Percentiles rank a stretch among this genome's conserved stretches.
Conservation (phyloP, 1,139 yeast species). For the Yamadazyma diospyri region DNA sequence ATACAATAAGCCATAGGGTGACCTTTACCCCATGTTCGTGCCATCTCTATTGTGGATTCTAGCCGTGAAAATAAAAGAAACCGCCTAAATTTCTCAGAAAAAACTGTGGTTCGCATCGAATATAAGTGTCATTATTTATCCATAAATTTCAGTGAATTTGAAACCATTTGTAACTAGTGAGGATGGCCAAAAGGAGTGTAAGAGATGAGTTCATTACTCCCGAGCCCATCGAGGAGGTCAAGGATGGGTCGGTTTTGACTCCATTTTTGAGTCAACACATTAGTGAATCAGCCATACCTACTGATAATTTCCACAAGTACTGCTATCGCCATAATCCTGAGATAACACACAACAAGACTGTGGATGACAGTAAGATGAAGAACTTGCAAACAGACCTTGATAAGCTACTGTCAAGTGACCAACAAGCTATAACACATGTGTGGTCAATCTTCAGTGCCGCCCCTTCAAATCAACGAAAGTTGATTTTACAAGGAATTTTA, state of each 20-base stretch:
- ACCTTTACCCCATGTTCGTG: too few species aligned
- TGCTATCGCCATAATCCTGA: slow-evolving; percentile 95
- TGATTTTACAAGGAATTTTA: slow-evolving; percentile 78
- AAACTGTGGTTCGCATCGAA: slow-evolving; percentile 3
- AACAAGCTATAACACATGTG: slow-evolving; percentile 67
- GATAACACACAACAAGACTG: slow-evolving; percentile 62
- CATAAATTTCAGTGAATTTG: neutral
- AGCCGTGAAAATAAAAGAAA: too few species aligned
- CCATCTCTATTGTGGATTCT: too few species aligned
- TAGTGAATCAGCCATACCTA: slow-evolving; percentile 41
- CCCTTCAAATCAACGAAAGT: slow-evolving; percentile 60
- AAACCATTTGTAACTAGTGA: neutral
- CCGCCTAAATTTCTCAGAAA: too few species aligned
- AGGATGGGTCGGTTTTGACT: slow-evolving; percentile 32
- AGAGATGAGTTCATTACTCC: slow-evolving; percentile 2
- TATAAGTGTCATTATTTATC: slow-evolving; percentile 2
- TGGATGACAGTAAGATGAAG: slow-evolving; percentile 65
- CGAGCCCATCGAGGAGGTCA: slow-evolving; percentile 2
- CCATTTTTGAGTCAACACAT: slow-evolving; percentile 47
- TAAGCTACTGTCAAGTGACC: slow-evolving; percentile 56
- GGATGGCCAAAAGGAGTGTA: too few species aligned
- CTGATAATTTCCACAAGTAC: slow-evolving; percentile 56
- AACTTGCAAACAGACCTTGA: slow-evolving; percentile 60
- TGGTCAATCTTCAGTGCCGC: slow-evolving; percentile 81
- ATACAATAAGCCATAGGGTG: too few species aligned